Base-by-base conservation (phyloP, 371 early-diverging fungal genomes). In the Mortierella sp. region DNA sequence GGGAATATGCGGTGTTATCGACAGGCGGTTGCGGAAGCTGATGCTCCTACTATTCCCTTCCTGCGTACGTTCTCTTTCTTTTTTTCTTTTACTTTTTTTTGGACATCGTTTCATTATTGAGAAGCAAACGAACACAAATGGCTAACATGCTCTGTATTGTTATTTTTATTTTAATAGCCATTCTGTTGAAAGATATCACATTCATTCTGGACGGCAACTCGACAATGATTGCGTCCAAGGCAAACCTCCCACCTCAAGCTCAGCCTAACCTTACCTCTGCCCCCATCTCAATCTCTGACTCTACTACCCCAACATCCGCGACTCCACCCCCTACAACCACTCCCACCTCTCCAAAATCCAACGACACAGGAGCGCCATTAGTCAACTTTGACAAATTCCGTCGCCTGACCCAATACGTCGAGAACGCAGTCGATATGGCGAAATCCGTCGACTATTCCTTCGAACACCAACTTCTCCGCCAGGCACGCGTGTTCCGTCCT, bases 351-450 rank as follows among this genome's bases (percentile, higher is more conserved):
- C 63, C 32, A 35, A 55, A 4, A n/a, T 18, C 7, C 35, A 71
- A 60, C 11, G 7, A 18, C 18, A 65, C 48, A 14, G 74, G 35
- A 21, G 65, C 24, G 14, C 75, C 71, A 32, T 48, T 91, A 56
- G 86, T 92, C 70, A 92, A 92, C 73, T 92, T 91, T 77, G 92
- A 92, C 73, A 90, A 90, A 80, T 92, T 91, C 78, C 56, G 91
- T 11, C 84, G 75, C 21, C 51, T 88, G 74, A 75, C 80, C 12
- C 83, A 82, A 63, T 87, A 87, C 71, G 88, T 87, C n/a, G 86
- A 86, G 41, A 72, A 86, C 32, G 79, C 80, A 1, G 86, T 86
- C 16, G 86, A 86, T 35, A 72, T 80, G 80, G 86, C 86, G 27
- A 75, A 74, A 43, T 72, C 63, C 0, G 80, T 74, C 73, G 82